Evolutionary conservation across 139 green algal species (phyloP).

Genomic region (Chlorella ohadii): DNA sequence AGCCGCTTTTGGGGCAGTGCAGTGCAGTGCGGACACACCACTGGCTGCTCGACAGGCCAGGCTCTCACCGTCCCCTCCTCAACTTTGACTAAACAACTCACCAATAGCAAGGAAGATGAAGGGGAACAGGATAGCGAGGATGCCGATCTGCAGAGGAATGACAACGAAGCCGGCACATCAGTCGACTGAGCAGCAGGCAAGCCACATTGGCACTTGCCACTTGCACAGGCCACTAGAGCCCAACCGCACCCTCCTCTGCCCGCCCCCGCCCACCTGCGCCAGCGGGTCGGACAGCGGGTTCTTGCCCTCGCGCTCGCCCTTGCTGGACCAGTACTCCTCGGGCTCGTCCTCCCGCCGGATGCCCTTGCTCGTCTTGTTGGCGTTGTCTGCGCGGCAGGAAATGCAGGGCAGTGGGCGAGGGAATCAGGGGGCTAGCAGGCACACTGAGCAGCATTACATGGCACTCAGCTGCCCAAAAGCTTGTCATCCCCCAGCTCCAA

Average conservation of each 20-base stretch:
- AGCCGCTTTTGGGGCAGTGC: too few species aligned
- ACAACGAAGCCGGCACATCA: too few species aligned
- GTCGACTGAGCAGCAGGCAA: too few species aligned
- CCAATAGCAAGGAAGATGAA: constrained; percentile 55
- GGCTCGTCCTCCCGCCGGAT: constrained; percentile 57
- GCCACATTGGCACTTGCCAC: too few species aligned
- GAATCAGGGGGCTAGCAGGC: background rate
- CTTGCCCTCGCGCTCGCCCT: constrained; percentile 46
- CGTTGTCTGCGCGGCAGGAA: constrained; percentile 6
- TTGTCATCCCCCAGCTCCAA: too few species aligned
- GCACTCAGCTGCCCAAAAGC: background rate
- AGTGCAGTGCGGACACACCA: too few species aligned
- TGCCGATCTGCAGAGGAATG: background rate
- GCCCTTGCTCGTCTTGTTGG: constrained; percentile 6
- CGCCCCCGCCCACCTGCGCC: constrained; percentile 45
- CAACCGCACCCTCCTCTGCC: too few species aligned
- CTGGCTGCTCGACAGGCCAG: background rate
- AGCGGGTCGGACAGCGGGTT: constrained; percentile 55
- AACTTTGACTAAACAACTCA: too few species aligned
- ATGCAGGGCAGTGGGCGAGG: background rate
- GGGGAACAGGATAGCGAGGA: constrained; percentile 59
- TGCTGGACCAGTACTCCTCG: constrained; percentile 58
- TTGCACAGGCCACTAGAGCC: too few species aligned
- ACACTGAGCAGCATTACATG: background rate
- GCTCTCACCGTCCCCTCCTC: too few species aligned